Evolutionary conservation across 768 basidiomycete species (phyloP), one percentile per base, ranked within the genome.

Genomic region (Auriscalpium orientale): DNA sequence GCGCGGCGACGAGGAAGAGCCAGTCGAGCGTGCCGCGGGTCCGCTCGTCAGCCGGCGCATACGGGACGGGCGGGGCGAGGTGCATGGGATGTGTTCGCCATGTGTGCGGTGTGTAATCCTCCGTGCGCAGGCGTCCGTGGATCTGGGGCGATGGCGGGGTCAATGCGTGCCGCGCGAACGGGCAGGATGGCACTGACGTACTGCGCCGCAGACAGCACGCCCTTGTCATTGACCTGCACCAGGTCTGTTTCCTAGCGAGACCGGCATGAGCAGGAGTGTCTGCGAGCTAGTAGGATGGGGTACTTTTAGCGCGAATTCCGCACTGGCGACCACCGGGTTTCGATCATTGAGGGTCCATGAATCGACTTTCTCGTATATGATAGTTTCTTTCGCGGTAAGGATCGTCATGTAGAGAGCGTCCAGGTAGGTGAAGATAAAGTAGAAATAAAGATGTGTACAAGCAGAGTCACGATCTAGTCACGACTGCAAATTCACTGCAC

Each of bases 1-100:
- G 78, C 15, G 85, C 79, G 2, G 87, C 92, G 44, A 95, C 84
- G 58, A 90, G 79, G 70, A 95, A 94, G 56, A 95, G 85, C 91
- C 91, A 95, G 71, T 93, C 74, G 33, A 94, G 72, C 8, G 61
- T 57, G 33, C 56, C 51, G 45, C 59, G 48, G 78, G 79, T 44
- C 74, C 70, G 65, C 73, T 79, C 40, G 82, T 87, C 56, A 12
- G 71, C 63, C 9, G 79, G 66, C 57, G 77, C 70, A 69, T 83
- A 83, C 0, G 83, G 82, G 59, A 87, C 84, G 0, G 80, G 73
- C 8, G 91, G 87, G 62, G 80, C 79, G 38, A 91, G 76, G 65
- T 94, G 91, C 40, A 93, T 73, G 5, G 78, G 78, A 57, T 89
- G 85, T 1, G 82, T 84, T 37, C 86, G 81, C 91, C 91, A 94